Conservation (phyloP, 106 monocot species). For the Dactylorhiza incarnata region DNA sequence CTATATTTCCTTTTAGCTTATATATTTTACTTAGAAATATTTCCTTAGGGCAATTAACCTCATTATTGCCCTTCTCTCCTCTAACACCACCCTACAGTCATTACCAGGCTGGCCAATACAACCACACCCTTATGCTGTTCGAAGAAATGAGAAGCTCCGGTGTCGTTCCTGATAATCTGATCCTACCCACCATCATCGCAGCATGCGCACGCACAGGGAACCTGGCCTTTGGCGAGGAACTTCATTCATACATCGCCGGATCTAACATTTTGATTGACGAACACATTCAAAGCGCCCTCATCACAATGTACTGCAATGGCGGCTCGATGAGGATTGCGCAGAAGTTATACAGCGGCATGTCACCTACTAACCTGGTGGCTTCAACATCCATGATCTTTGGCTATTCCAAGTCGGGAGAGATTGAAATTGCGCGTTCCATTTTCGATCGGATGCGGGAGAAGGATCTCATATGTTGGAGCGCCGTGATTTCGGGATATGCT, state of each 20-base stretch:
- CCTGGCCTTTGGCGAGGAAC: constrained; percentile 17
- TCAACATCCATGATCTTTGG: constrained; percentile 65
- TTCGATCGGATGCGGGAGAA: constrained; percentile 42
- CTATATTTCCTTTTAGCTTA: not conserved
- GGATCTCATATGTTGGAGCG: constrained; percentile 61
- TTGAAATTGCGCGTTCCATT: constrained; percentile 35
- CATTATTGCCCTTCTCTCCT: not conserved
- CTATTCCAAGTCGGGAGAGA: constrained; percentile 38
- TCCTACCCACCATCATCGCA: constrained; percentile 42
- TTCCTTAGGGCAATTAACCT: not conserved
- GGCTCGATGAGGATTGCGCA: constrained; percentile 43
- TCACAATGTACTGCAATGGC: constrained; percentile 61
- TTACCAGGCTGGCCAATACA: constrained; percentile 45
- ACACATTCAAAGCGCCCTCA: constrained; percentile 34
- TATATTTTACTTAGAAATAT: not conserved
- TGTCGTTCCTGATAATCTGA: constrained; percentile 23
- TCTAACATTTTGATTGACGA: constrained; percentile 20
- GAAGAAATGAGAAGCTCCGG: constrained; percentile 40
- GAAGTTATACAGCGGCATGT: constrained; percentile 33
- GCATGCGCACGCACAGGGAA: constrained; percentile 43
- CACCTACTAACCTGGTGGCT: constrained; percentile 38
- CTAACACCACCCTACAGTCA: constrained; percentile 36
- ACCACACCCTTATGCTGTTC: constrained; percentile 56
- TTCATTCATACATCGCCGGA: constrained; percentile 39
- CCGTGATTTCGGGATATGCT: constrained; percentile 55